Percentiles rank a stretch among this genome's conserved stretches.
phyloP scores from a whole-genome alignment of 345 rosid genomes.

The Geranium rotundifolium region DNA sequence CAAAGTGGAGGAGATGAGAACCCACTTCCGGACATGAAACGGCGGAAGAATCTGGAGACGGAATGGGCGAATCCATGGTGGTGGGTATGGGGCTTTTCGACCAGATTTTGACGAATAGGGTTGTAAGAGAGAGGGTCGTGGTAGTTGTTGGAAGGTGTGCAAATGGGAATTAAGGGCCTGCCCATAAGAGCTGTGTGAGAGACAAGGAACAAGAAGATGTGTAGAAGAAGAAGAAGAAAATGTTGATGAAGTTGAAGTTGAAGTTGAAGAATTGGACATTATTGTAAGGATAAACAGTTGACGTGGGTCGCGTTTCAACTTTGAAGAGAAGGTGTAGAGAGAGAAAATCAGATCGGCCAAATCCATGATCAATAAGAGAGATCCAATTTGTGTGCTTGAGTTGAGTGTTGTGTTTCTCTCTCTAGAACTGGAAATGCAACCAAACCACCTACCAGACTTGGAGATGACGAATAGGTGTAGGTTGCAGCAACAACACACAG shows the following conservation, averaged over 20 bases:
- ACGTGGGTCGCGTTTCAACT: constrained; percentile 11
- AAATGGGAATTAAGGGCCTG: constrained; percentile 5
- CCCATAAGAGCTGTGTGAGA: constrained; percentile 24
- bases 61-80: constrained; percentile 12
- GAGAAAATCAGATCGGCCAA: constrained; percentile 1
- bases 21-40: constrained; percentile 29
- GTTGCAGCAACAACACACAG: no score
- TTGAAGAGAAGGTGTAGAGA: constrained; percentile 34
- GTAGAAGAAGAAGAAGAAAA: neutral
- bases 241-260: neutral
- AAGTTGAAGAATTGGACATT: neutral
- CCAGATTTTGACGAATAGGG: constrained; percentile 19
- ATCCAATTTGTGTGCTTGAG: no score
- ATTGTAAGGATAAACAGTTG: neutral
- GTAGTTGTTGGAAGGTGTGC: constrained; percentile 9
- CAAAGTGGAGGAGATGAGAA: neutral
- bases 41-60: constrained; percentile 15
- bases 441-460: no score
- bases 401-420: no score
- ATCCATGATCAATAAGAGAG: no score
- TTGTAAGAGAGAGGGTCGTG: constrained; percentile 12
- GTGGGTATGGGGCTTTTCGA: constrained; percentile 5
- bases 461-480: no score
- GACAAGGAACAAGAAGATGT: neutral
- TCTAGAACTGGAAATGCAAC: no score